A percentile compares a stretch with the other conserved stretches of the same genome.
Evolutionary conservation across 2,329 filamentous ascomycete genomes (phyloP).

Genomic region (Plectosphaerella sp.): DNA sequence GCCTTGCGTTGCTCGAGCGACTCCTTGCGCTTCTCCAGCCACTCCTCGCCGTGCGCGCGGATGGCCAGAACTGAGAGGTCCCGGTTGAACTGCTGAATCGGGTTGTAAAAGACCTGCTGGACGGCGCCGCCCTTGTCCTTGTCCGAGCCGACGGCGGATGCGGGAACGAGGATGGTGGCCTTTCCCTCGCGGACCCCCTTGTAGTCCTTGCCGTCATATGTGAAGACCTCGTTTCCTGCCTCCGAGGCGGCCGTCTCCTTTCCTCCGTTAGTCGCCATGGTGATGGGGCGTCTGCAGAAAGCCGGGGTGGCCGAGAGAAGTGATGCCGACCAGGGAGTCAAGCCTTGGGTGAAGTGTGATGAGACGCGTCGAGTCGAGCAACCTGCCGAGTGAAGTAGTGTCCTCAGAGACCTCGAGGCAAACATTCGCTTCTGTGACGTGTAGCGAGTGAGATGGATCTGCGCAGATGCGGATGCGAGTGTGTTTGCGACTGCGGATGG

Average conservation of each 20-base stretch:
- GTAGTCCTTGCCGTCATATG: constrained; percentile 43
- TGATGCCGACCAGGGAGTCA: too few species aligned
- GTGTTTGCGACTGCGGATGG: neutral
- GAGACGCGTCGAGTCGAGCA: too few species aligned
- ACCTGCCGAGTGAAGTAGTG: too few species aligned
- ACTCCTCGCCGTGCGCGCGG: constrained; percentile 76
- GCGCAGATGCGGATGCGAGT: too few species aligned
- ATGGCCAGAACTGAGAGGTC: constrained; percentile 92
- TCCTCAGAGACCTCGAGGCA: too few species aligned
- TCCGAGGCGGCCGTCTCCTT: neutral
- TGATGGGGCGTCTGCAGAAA: neutral
- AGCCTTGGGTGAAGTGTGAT: too few species aligned
- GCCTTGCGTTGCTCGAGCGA: constrained; percentile 41
- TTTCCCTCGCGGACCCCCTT: constrained; percentile 50
- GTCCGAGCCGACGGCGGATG: constrained; percentile 31
- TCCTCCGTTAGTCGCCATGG: neutral
- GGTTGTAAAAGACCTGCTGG: constrained; percentile 94
- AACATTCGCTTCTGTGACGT: too few species aligned
- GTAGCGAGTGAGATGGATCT: too few species aligned
- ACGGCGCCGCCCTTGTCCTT: constrained; percentile 53
- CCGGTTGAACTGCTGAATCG: constrained; percentile 97
- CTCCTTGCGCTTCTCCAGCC: constrained; percentile 51
- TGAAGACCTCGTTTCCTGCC: constrained; percentile 13
- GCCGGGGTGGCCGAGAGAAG: neutral
- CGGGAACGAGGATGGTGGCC: constrained; percentile 52